These are phyloP conservation scores for Podila epigama DNA, from an alignment of 192 early-diverging fungal genomes.

Conservation along the genomic window DNA sequence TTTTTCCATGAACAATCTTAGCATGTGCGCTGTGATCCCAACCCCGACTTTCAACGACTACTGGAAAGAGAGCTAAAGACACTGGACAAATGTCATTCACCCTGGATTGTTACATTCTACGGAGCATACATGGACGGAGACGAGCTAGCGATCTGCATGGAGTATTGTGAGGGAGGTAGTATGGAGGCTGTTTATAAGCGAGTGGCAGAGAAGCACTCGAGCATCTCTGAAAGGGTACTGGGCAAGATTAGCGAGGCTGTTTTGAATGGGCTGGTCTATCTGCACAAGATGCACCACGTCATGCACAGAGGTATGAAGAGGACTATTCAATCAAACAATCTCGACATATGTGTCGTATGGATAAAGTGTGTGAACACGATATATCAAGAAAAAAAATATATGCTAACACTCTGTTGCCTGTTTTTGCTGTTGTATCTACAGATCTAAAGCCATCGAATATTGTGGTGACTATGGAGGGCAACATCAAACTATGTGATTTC, in stretches of 20 bases:
- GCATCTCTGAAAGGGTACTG: constrained; percentile 87
- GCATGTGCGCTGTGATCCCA: constrained; percentile 48
- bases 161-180: constrained; percentile 94
- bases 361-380: no score
- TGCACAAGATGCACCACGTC: constrained; percentile 82
- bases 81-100: constrained; percentile 87
- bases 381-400: background rate
- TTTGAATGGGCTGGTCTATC: constrained; percentile 90
- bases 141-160: constrained; percentile 94
- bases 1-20: constrained; percentile 3
- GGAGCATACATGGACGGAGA: constrained; percentile 90
- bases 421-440: constrained; percentile 18
- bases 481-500: constrained; percentile 98
- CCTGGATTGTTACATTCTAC: constrained; percentile 94
- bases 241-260: constrained; percentile 93
- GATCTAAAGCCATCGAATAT: constrained; percentile 99
- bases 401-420: background rate
- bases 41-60: constrained; percentile 77
- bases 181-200: constrained; percentile 92
- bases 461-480: constrained; percentile 85
- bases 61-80: constrained; percentile 93
- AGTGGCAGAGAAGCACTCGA: constrained; percentile 68
- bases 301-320: constrained; percentile 84
- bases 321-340: background rate
- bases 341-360: no score